These are phyloP conservation scores for Citrus reticulata DNA, from an alignment of 345 rosid genomes.

Conservation along the genomic window DNA sequence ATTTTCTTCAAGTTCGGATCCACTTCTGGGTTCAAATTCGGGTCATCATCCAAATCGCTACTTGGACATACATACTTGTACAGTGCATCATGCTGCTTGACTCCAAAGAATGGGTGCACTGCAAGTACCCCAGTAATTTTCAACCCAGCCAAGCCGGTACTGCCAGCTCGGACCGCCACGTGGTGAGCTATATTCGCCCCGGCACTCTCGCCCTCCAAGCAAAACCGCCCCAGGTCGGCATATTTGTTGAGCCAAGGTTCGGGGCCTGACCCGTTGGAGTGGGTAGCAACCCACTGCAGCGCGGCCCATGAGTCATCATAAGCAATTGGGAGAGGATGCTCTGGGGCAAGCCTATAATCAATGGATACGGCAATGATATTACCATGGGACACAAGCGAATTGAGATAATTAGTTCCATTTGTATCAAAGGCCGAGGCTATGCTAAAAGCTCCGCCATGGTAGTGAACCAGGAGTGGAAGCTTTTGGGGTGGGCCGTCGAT, in stretches of 20 bases:
- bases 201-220: constrained; percentile 35
- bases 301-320: constrained; percentile 43
- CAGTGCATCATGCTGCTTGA: constrained; percentile 15
- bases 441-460: constrained; percentile 33
- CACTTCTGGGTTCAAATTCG: constrained; percentile 28
- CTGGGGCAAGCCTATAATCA: constrained; percentile 37
- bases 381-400: constrained; percentile 9
- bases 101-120: constrained; percentile 25
- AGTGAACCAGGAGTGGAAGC: constrained; percentile 30
- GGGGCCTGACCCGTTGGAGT: constrained; percentile 17
- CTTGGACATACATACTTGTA: constrained; percentile 25
- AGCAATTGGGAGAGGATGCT: constrained; percentile 32
- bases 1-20: constrained; percentile 28
- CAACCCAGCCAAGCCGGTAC: constrained; percentile 12
- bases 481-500: not conserved
- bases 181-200: constrained; percentile 35
- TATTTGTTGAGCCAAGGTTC: constrained; percentile 30
- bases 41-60: constrained; percentile 36
- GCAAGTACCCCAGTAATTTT: constrained; percentile 21
- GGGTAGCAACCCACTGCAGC: constrained; percentile 31
- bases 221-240: constrained; percentile 26
- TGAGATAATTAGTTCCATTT: constrained; percentile 4
- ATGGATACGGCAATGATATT: constrained; percentile 24
- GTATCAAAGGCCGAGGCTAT: constrained; percentile 15
- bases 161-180: constrained; percentile 16